A percentile compares a stretch with the other conserved stretches of the same genome.
Evolutionary conservation across 345 rosid genomes (phyloP).

Genomic region (Lagerstroemia speciosa): DNA sequence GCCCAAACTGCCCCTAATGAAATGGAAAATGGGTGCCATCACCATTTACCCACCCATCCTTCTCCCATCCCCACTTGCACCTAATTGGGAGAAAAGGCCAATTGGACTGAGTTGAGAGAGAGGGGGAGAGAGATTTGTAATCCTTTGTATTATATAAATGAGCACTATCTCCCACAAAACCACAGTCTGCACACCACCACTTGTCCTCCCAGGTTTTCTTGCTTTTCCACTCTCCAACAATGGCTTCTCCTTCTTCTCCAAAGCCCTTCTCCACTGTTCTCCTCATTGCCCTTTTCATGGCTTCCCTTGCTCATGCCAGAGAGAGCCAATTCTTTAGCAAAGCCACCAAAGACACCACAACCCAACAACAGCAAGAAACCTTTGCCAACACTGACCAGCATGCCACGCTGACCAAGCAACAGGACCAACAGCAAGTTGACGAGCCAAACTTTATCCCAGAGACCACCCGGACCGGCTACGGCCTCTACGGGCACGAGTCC

Average conservation of each 20-base stretch:
- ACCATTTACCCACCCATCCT: neutral
- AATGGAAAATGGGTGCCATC: neutral
- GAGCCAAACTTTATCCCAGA: conserved; percentile 29
- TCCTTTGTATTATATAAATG: neutral
- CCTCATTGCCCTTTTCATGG: conserved; percentile 11
- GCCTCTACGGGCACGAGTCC: conserved; percentile 40
- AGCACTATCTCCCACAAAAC: neutral
- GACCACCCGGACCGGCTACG: conserved; percentile 37
- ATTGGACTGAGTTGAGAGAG: neutral
- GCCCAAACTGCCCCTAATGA: neutral
- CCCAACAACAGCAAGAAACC: too few relatives aligned
- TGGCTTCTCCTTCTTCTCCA: conserved; percentile 4
- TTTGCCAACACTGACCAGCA: conserved; percentile 1
- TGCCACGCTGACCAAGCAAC: conserved; percentile 11
- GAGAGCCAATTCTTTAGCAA: conserved; percentile 40
- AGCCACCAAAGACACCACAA: conserved; percentile 15
- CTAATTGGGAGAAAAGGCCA: neutral
- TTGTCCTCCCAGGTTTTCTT: neutral
- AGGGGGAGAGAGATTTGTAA: neutral
- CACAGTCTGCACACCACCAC: neutral
- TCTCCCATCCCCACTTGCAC: neutral
- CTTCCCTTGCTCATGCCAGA: conserved; percentile 21
- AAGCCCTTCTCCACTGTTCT: conserved; percentile 5
- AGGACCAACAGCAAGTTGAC: conserved; percentile 5
- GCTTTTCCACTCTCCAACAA: conserved; percentile 8